These are phyloP conservation scores for Phaeoacremonium minimum DNA, from an alignment of 2,329 filamentous ascomycete species.

Conservation along the genomic window DNA sequence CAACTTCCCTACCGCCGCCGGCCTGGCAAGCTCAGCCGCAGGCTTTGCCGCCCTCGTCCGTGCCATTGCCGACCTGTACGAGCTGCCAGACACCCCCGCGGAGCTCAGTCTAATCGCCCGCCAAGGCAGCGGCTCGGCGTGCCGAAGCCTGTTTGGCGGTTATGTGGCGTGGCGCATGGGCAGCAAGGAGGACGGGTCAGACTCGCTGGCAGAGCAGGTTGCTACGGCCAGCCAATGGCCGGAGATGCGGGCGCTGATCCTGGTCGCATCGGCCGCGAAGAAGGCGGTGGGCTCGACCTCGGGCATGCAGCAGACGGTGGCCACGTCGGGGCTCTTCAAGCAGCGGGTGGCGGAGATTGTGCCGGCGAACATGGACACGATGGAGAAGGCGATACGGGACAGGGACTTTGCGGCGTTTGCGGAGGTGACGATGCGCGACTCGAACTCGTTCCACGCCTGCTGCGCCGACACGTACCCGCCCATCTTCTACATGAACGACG, in stretches of 20 bases:
- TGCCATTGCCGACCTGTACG: slow-evolving; percentile 88
- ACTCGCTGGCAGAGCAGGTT: slow-evolving; percentile 85
- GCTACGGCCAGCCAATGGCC: slow-evolving; percentile 91
- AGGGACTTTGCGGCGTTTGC: slow-evolving; percentile 85
- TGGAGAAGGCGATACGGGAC: slow-evolving; percentile 75
- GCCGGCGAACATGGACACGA: slow-evolving; percentile 74
- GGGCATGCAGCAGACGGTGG: slow-evolving; percentile 96
- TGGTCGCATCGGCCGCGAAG: slow-evolving; percentile 90
- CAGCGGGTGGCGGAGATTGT: slow-evolving; percentile 73
- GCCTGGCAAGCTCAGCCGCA: slow-evolving; percentile 70
- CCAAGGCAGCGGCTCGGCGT: slow-evolving; percentile 92
- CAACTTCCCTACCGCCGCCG: slow-evolving; percentile 98
- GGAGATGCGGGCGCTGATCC: slow-evolving; percentile 84
- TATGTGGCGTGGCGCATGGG: slow-evolving; percentile 95
- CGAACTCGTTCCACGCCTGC: slow-evolving; percentile 93
- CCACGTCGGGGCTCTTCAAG: slow-evolving; percentile 82
- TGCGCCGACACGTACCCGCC: slow-evolving; percentile 95
- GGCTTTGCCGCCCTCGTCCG: slow-evolving; percentile 71
- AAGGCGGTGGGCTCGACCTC: slow-evolving; percentile 91
- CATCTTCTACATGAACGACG: slow-evolving; percentile 98
- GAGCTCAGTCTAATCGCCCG: slow-evolving; percentile 86
- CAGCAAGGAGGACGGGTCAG: slow-evolving; percentile 68
- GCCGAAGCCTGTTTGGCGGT: slow-evolving; percentile 86
- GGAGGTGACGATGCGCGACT: slow-evolving; percentile 91
- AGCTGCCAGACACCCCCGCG: slow-evolving; percentile 73